A percentile compares a stretch with the other conserved stretches of the same genome.
phyloP scores from a whole-genome alignment of 495 filamentous ascomycete species.

The Bathelium albidoporum region DNA sequence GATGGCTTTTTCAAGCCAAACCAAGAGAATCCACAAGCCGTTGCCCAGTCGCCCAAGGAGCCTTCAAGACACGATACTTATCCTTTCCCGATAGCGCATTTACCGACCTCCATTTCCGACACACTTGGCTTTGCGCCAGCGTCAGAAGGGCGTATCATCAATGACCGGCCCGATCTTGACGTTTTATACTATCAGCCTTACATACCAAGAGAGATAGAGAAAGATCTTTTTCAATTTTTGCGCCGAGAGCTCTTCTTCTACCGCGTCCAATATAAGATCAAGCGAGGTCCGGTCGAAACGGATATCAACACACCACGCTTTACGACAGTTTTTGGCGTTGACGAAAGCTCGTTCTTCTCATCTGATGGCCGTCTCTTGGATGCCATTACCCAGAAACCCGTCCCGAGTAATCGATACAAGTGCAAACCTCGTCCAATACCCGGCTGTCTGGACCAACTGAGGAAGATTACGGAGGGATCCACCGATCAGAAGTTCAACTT shows the following conservation, averaged over 20 bases:
- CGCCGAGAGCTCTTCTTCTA: constrained; percentile 58
- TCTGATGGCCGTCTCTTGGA: constrained; percentile 37
- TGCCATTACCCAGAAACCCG: constrained; percentile 32
- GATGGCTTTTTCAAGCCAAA: constrained; percentile 42
- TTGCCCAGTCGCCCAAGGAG: constrained; percentile 5
- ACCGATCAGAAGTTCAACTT: constrained; percentile 60
- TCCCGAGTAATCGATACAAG: constrained; percentile 41
- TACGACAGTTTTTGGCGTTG: constrained; percentile 64
- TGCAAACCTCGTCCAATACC: constrained; percentile 56
- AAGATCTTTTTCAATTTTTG: constrained; percentile 55
- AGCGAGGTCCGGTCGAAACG: constrained; percentile 45
- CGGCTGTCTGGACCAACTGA: constrained; percentile 49
- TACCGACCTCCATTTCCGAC: constrained; percentile 38
- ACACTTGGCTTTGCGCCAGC: constrained; percentile 32
- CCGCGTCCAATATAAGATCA: constrained; percentile 59
- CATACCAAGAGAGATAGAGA: constrained; percentile 40
- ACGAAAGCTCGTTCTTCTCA: constrained; percentile 40
- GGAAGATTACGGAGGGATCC: constrained; percentile 44
- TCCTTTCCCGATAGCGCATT: constrained; percentile 49
- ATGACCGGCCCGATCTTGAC: constrained; percentile 54
- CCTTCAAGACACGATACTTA: constrained; percentile 46
- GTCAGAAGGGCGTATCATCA: constrained; percentile 35
- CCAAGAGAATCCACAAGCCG: constrained; percentile 26
- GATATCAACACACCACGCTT: constrained; percentile 56
- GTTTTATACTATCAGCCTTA: constrained; percentile 60